Evolutionary conservation across 2,329 filamentous ascomycete genomes (phyloP).

Genomic region (Penicillium sp.): DNA sequence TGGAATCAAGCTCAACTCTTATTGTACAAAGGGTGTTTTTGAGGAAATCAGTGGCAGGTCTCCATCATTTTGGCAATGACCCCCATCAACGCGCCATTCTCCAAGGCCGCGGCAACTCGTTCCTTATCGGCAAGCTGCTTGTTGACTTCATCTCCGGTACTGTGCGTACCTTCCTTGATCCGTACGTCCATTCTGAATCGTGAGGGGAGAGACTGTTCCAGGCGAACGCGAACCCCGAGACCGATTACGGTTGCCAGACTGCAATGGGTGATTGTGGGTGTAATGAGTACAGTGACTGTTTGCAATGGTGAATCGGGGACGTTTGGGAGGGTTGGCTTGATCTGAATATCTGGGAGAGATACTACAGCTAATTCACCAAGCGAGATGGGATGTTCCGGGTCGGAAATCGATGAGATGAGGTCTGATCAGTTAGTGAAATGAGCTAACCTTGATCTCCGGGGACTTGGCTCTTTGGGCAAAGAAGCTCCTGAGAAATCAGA

Average conservation of each 20-base stretch:
- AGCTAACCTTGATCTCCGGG: neutral
- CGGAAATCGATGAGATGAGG: conserved; percentile 88
- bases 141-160: conserved; percentile 90
- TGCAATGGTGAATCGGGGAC: conserved; percentile 58
- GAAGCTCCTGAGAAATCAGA: neutral
- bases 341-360: conserved; percentile 88
- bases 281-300: conserved; percentile 81
- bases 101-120: conserved; percentile 85
- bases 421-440: conserved; percentile 51
- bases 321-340: conserved; percentile 63
- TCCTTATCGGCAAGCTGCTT: conserved; percentile 97
- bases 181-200: conserved; percentile 88
- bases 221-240: conserved; percentile 81
- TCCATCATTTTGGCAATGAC: conserved; percentile 92
- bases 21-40: conserved; percentile 1
- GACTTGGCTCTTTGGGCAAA: neutral
- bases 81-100: conserved; percentile 84
- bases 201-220: conserved; percentile 86
- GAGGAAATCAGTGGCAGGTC: conserved; percentile 62
- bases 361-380: conserved; percentile 91
- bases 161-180: conserved; percentile 95
- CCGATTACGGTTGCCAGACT: conserved; percentile 95
- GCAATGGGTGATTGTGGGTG: conserved; percentile 95
- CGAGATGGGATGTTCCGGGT: conserved; percentile 93
- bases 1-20: neutral